Conservation (phyloP, 495 filamentous ascomycete genomes). For the Aeminium ludgeri region DNA sequence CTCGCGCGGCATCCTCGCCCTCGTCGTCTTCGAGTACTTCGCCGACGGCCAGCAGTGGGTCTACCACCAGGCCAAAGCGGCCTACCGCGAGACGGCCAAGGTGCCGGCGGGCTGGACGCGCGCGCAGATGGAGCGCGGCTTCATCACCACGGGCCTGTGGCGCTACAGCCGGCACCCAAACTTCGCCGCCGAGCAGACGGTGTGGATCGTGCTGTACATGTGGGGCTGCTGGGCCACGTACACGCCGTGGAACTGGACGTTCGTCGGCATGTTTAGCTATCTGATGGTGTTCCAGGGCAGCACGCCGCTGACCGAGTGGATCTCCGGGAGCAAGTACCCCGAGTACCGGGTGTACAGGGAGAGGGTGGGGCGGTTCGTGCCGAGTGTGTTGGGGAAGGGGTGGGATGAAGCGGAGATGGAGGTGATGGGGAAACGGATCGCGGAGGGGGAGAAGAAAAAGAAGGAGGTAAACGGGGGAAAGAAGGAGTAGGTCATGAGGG, state of each 20-base stretch:
- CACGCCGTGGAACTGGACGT: slow-evolving; percentile 60
- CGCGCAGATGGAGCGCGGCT: slow-evolving; percentile 80
- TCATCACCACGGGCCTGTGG: slow-evolving; percentile 74
- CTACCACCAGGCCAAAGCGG: slow-evolving; percentile 65
- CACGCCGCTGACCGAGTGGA: slow-evolving; percentile 68
- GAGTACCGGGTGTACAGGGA: slow-evolving; percentile 78
- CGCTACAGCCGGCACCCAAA: slow-evolving; percentile 81
- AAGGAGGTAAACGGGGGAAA: slow-evolving; percentile 2
- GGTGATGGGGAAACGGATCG: slow-evolving; percentile 2
- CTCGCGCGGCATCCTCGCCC: slow-evolving; percentile 45
- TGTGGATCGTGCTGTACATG: slow-evolving; percentile 76
- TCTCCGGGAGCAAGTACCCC: slow-evolving; percentile 66
- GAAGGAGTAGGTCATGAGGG: neutral
- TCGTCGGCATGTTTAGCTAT: slow-evolving; percentile 49
- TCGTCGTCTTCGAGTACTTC: slow-evolving; percentile 59
- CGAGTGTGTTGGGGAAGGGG: slow-evolving; percentile 29
- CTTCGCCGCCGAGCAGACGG: slow-evolving; percentile 77
- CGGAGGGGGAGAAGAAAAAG: slow-evolving; percentile 7
- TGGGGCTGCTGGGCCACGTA: slow-evolving; percentile 66
- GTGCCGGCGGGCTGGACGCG: slow-evolving; percentile 41
- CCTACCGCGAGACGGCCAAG: slow-evolving; percentile 55
- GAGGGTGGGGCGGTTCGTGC: slow-evolving; percentile 66
- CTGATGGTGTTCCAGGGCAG: slow-evolving; percentile 75
- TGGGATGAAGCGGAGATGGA: slow-evolving; percentile 14
- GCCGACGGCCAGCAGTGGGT: slow-evolving; percentile 92